Evolutionary conservation across 1,284 basidiomycete species (phyloP).

Genomic region (Irpex sp.): DNA sequence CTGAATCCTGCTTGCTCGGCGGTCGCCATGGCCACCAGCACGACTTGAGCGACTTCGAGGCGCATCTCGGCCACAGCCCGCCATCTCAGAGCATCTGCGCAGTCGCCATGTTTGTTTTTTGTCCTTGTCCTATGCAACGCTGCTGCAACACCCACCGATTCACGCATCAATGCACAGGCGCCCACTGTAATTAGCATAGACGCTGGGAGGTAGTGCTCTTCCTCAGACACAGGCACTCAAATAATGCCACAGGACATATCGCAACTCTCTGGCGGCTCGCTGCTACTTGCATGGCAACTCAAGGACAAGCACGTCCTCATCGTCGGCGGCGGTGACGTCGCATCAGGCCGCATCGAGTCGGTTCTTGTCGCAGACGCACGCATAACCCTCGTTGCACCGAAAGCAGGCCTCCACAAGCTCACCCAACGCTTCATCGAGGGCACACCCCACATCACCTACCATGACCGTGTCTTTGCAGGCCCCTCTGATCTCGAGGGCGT

Average conservation of each 20-base stretch:
- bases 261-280: conserved; percentile 52
- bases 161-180: no score
- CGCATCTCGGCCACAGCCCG: background rate
- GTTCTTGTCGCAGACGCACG: conserved; percentile 60
- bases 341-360: conserved; percentile 73
- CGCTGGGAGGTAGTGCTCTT: no score
- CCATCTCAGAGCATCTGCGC: no score
- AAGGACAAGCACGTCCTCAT: conserved; percentile 78
- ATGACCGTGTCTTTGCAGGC: conserved; percentile 64
- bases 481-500: conserved; percentile 56
- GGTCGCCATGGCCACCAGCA: conserved; percentile 25
- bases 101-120: no score
- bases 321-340: conserved; percentile 88
- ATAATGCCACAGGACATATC: conserved; percentile 19
- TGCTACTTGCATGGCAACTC: conserved; percentile 87
- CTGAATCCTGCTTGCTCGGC: background rate
- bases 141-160: no score
- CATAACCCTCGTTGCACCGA: conserved; percentile 64
- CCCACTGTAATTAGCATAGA: no score
- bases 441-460: conserved; percentile 63
- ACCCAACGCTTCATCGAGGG: conserved; percentile 49
- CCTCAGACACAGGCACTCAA: background rate
- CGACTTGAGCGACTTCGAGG: background rate
- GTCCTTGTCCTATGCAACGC: no score
- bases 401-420: conserved; percentile 56